Evolutionary conservation across 225 moss, liverwort and hornwort genomes (phyloP), one percentile per base, ranked within the genome.

Genomic region (Physcomitrellopsis africana): DNA sequence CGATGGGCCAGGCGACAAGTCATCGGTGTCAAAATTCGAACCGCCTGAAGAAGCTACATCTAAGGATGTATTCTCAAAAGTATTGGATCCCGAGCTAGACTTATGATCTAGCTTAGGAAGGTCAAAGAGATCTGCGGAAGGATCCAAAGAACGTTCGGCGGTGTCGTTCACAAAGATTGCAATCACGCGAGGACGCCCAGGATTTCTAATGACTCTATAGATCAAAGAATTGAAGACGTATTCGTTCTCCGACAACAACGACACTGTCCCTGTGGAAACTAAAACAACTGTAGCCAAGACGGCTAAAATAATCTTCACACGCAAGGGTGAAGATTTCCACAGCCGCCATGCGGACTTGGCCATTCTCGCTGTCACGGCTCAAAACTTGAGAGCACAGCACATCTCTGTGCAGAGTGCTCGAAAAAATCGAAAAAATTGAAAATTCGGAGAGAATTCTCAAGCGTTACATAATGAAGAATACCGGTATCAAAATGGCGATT

Each of bases 151-250:
- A 22, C 55, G 22, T 23, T n/a, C n/a, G 24, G 61, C 52, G 32
- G 1, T 41, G 17, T 47, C 51, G 32, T 11, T 62, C 72, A 32
- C 69, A 43, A 74, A 55, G 11, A 68, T 23, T 14, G 63, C 68
- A 24, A 57, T 26, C 1, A 67, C 14, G 45, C 49, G 63, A 13
- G 68, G 60, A 24, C 37, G 23, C 18, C 8, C 53, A 17, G 22
- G 44, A 49, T 14, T 41, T 41, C 55, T 22, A 16, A 51, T 27
- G 41, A 69, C 58, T 11, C 56, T 68, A 55, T 47, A 66, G 53
- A 75, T 23, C 65, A 79, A 13, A 61, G 65, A 73, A 26, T 17
- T 73, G 42, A 73, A 17, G 47, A 60, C 61, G 70, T 74, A 65
- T 24, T 73, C 46, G 23, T 73, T 41, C 3, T 65, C 65, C n/a